Evolutionary conservation across 495 filamentous ascomycete genomes (phyloP), one percentile per base, ranked within the genome.

Genomic region (Daldinia childiae): DNA sequence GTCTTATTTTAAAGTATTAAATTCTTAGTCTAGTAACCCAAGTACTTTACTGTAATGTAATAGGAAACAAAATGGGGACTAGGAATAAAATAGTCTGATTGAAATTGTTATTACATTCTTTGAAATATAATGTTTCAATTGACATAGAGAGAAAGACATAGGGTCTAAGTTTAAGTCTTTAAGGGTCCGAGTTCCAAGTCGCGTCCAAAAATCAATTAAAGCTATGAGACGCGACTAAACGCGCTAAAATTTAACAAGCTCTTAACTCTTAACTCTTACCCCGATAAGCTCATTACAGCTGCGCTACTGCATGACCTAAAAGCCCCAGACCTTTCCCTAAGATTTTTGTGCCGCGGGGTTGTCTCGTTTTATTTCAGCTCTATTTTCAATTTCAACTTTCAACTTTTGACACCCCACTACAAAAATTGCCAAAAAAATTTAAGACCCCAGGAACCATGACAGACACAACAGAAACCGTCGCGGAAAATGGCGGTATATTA

Each of bases 1-100:
- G 26, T 98, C 15, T 66, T 84, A 66, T 29, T 67, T 52, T 27
- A 48, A 64, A 45, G 30, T 43, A 45, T 3, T 43, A 24, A 43
- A 26, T 60, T n/a, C 38, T 45, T 6, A 24, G 38, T 58, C 17
- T 17, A 43, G 6, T 30, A 30, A 43, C 7, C 6, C 11, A 45
- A 30, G n/a, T 57, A 57, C 30, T 57, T 36, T 9, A 57, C 30
- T 38, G 32, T 36, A 34, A 34, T 57, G 30, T 12, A 57, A n/a
- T 57, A 57, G n/a, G n/a, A 5, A 19, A 21, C 34, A 21, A 14
- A 24, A 36, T 43, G 2, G 34, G 29, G 3, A 26, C 17, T 17
- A 21, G 6, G n/a, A 38, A 38, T 19, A 24, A 2, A 21, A 39
- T 21, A 15, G 4, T 3, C 12, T 9, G 2, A 6, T 34, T n/a